Evolutionary conservation across 2,329 filamentous ascomycete genomes (phyloP).

Genomic region (Aspergillus candidus): DNA sequence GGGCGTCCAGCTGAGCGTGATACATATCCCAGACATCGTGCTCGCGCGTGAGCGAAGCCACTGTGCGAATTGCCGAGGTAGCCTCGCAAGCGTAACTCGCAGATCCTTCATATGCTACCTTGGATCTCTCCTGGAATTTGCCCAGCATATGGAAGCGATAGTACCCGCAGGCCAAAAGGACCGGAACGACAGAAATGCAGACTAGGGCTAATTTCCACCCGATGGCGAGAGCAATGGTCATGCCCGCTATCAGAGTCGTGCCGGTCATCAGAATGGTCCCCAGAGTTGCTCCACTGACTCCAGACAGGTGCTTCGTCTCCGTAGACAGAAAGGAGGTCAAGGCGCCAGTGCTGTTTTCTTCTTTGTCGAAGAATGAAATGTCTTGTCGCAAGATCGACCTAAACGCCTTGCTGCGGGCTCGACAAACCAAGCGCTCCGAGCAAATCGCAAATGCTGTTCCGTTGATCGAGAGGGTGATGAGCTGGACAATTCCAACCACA

Average conservation of each 20-base stretch:
- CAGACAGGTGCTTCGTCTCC: constrained; percentile 81
- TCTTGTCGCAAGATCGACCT: constrained; percentile 86
- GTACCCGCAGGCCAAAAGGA: constrained; percentile 76
- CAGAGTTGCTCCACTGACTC: constrained; percentile 79
- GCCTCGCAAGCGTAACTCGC: constrained; percentile 89
- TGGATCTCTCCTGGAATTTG: constrained; percentile 70
- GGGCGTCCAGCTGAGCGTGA: constrained; percentile 57
- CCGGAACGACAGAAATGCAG: constrained; percentile 69
- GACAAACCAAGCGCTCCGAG: constrained; percentile 78
- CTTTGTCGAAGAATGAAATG: constrained; percentile 81
- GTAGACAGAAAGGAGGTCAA: constrained; percentile 84
- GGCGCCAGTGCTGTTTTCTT: constrained; percentile 83
- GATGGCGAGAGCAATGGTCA: constrained; percentile 63
- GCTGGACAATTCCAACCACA: constrained; percentile 69
- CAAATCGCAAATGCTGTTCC: constrained; percentile 74
- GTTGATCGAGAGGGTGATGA: constrained; percentile 62
- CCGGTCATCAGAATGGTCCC: constrained; percentile 76
- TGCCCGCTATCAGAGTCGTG: constrained; percentile 72
- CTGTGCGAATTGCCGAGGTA: constrained; percentile 87
- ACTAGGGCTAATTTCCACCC: constrained; percentile 87
- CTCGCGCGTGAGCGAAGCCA: constrained; percentile 85
- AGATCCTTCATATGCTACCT: constrained; percentile 70
- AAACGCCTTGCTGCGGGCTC: constrained; percentile 77
- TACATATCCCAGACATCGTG: constrained; percentile 70
- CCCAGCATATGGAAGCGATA: constrained; percentile 80